Evolutionary conservation across 352 stramenopile genomes (phyloP), one percentile per base, ranked within the genome.

Genomic region (Pythium vanterpoolii): DNA sequence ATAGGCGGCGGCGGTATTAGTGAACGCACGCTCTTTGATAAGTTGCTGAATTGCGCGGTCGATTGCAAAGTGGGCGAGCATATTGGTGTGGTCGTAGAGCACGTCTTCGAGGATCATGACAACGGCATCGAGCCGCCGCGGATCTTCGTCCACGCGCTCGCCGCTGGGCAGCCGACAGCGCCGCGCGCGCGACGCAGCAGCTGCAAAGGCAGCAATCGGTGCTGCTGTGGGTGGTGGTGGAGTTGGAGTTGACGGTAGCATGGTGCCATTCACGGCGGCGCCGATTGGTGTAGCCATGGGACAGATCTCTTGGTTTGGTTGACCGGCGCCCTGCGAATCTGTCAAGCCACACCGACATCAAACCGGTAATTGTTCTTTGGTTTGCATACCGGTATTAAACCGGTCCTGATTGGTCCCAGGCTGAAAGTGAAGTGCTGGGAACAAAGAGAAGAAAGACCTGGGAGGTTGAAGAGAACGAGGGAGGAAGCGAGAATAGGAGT

Each of bases 71-170:
- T 90, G 80, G 39, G 79, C 87, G 31, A 95, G 75, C 56, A 89
- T 83, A 13, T 75, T 77, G 46, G 85, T 89, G 65, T 95, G 85
- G 60, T 93, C 83, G 64, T 90, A 95, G 34, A 95, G 68, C 34
- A 95, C 85, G 67, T 95, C 85, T 52, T 95, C 85, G 23, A 95
- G 73, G 64, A 90, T 92, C 73, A 95, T 89, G 36, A 88, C 79
- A 18, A 95, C 69, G 1, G 85, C 85, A 36, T 89, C 76, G 31
- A 95, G 75, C 43, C 82, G 82, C n/a, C 82, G 73, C 43, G 71
- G 71, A 60, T 75, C 66, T 21, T 72, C 66, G 44, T 74, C 44
- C 31, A 69, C 53, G 16, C 72, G 69, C 56, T 73, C 72, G 39
- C 69, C 69, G 36, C 66, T 76, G 34, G 69, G 68, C 28, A 76